Evolutionary conservation across 805 yeast genomes (phyloP).

Genomic region (Tanozyma kutaoensis): DNA sequence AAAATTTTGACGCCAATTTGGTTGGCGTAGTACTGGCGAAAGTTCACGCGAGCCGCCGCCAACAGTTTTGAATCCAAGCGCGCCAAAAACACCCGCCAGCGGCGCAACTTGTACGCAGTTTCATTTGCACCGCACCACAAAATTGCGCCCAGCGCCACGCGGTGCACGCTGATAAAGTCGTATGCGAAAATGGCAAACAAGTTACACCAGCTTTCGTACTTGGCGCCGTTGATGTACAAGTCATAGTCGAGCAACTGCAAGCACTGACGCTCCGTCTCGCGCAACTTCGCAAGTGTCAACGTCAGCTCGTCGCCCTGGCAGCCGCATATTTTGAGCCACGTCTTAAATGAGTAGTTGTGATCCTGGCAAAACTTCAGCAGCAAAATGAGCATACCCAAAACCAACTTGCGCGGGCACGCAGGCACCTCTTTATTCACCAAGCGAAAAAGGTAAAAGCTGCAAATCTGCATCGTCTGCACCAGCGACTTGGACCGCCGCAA

Average conservation of each 20-base stretch:
- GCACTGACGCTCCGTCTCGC: conserved; percentile 37
- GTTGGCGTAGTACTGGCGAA: conserved; percentile 13
- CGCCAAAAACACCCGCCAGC: conserved; percentile 7
- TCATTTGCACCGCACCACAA: conserved; percentile 6
- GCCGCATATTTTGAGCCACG: conserved; percentile 72
- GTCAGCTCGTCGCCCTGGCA: conserved; percentile 11
- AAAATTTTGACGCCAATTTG: conserved; percentile 18
- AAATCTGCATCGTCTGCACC: conserved; percentile 47
- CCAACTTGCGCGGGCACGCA: conserved; percentile 50
- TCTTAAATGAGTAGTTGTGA: conserved; percentile 49
- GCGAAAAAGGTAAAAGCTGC: conserved; percentile 51
- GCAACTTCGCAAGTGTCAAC: conserved; percentile 35
- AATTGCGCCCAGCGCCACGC: conserved; percentile 11
- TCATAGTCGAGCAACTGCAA: conserved; percentile 44
- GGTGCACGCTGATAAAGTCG: conserved; percentile 25
- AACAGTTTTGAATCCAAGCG: conserved; percentile 7
- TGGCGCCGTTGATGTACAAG: conserved; percentile 34
- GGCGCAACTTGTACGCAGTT: conserved; percentile 4
- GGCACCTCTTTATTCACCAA: conserved; percentile 13
- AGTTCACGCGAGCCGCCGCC: conserved; percentile 11
- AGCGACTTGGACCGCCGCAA: conserved; percentile 44
- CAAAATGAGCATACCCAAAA: conserved; percentile 54
- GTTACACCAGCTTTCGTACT: conserved; percentile 36
- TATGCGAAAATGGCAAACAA: conserved; percentile 27
- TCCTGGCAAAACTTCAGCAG: conserved; percentile 68